Base-by-base conservation (phyloP, 2,329 filamentous ascomycete genomes). In the Zymoseptoria crescenta region DNA sequence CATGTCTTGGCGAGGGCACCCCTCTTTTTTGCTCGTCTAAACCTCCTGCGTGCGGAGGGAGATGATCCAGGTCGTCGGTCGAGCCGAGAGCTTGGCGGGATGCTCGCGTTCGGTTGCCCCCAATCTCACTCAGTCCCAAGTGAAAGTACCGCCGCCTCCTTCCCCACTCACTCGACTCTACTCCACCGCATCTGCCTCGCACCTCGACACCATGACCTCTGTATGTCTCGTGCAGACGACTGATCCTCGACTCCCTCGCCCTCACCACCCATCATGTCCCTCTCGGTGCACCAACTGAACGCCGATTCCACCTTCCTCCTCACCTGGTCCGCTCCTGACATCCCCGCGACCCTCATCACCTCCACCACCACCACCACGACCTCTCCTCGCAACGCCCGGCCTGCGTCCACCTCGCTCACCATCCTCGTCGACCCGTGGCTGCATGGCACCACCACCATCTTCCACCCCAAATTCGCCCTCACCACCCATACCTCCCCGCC, bases 371-470 rank as follows among this genome's bases (percentile, higher is more conserved):
- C 24, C 24, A 24, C 1, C 50, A 79, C 81, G 3, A 35, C 29
- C 29, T 35, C 29, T 35, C 8, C 30, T 10, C 29, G 2, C 29
- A 30, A 30, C 10, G 29, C 29, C 29, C 29, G 2, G 29, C 29
- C 5, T 30, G 29, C 29, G 10, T 30, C 30, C 35, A 45, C 35
- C 35, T 45, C 51, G 1, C 90, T 87, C 71, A 84, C 81, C 16
- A 81, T 91, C 56, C 79, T 91, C 49, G 73, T 91, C 55, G 87
- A 92, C 70, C 88, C 88, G 3, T 90, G 87, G 84, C 78, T 89
- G 30, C 76, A 78, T 9, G 84, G 85, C 0, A 75, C 81, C 3
- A 83, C 84, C 9, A 82, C 81, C 56, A 81, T 86, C 62, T 78
- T 83, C 66, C 83, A 84, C 67, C 77, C 81, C 28, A 80, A 78